Percentiles rank a stretch among this genome's conserved stretches.
These are phyloP conservation scores for Fonsecaea pedrosoi DNA, from an alignment of 2,329 filamentous ascomycete species.

Conservation along the genomic window DNA sequence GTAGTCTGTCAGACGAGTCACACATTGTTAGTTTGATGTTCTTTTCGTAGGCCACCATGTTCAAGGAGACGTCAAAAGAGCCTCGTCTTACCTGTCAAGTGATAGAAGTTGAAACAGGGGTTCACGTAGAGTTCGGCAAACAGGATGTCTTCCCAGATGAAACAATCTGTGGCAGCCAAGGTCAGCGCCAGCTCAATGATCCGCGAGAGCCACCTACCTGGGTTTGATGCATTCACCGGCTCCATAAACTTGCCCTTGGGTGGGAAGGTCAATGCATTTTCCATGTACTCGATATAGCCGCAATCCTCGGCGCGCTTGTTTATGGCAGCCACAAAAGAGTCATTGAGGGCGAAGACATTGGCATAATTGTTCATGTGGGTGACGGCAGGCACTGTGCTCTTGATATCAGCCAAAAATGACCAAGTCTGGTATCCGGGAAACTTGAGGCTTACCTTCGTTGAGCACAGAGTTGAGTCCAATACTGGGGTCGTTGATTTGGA, in stretches of 20 bases:
- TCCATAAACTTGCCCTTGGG: conserved; percentile 44
- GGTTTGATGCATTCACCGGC: conserved; percentile 41
- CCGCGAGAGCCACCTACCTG: background rate
- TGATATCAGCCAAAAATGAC: background rate
- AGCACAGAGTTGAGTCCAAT: conserved; percentile 50
- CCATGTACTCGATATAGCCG: conserved; percentile 55
- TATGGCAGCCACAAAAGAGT: conserved; percentile 44
- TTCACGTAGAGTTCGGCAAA: conserved; percentile 65
- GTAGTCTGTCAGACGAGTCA: conserved; percentile 62
- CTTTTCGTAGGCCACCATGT: background rate
- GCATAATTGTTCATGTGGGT: conserved; percentile 50
- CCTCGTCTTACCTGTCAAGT: conserved; percentile 46
- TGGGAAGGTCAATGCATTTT: conserved; percentile 69
- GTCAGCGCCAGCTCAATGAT: background rate
- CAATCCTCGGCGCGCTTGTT: conserved; percentile 51
- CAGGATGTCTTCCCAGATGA: conserved; percentile 63
- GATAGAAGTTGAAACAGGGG: conserved; percentile 81
- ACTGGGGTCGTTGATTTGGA: conserved; percentile 58
- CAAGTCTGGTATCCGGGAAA: background rate
- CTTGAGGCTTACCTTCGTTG: conserved; percentile 35
- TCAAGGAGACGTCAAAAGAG: background rate
- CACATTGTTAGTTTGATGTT: background rate
- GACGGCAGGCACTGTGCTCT: conserved; percentile 44
- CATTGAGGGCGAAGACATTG: conserved; percentile 36
- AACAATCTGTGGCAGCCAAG: conserved; percentile 55